phyloP scores from a whole-genome alignment of 345 rosid genomes.

The Salix arbutifolia region DNA sequence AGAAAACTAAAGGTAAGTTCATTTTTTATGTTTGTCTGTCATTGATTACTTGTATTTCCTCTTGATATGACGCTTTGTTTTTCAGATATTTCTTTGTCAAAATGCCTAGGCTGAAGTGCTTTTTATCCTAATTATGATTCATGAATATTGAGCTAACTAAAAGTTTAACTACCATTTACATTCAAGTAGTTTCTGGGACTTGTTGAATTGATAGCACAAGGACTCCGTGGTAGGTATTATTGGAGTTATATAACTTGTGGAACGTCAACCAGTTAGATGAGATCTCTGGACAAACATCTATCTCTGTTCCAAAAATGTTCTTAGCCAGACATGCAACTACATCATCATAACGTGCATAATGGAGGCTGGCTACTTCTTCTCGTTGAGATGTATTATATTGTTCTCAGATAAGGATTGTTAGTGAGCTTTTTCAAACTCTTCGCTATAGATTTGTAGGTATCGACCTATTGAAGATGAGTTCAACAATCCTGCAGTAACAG shows the following conservation, averaged over 20 bases:
- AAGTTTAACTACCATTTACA: not conserved
- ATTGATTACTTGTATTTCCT: not conserved
- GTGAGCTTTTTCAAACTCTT: conserved; percentile 10
- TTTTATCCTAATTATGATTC: conserved; percentile 1
- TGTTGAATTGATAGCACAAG: not conserved
- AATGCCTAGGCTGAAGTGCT: not conserved
- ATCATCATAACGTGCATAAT: not conserved
- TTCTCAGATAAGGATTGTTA: not conserved
- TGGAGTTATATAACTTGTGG: too few species aligned
- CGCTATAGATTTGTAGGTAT: conserved; percentile 72
- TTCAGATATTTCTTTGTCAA: not conserved
- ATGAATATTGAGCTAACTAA: not conserved
- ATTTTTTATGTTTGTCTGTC: conserved; percentile 2
- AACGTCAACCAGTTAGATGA: not conserved
- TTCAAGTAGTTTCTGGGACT: not conserved
- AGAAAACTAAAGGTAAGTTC: conserved; percentile 76
- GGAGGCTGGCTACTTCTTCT: not conserved
- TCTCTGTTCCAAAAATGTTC: not conserved
- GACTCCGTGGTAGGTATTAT: not conserved
- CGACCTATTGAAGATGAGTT: conserved; percentile 77
- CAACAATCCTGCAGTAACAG: conserved; percentile 56
- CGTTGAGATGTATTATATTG: not conserved
- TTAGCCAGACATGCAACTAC: not conserved
- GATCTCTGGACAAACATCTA: not conserved
- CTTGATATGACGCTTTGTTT: not conserved